These are phyloP conservation scores for Saprolegnia diclina DNA, from an alignment of 352 stramenopile genomes.

Conservation along the genomic window DNA sequence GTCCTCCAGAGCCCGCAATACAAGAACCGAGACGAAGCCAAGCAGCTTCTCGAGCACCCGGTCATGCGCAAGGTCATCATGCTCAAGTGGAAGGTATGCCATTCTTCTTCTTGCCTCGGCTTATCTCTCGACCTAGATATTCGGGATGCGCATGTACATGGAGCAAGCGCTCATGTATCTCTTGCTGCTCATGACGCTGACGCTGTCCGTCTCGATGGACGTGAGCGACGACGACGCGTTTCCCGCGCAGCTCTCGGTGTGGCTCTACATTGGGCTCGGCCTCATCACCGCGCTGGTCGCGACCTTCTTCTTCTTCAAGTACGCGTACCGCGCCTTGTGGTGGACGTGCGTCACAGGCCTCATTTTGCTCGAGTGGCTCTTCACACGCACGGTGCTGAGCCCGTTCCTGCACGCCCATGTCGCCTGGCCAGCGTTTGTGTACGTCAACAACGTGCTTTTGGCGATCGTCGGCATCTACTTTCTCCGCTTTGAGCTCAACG, in stretches of 20 bases:
- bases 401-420: neutral
- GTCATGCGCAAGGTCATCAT: slow-evolving; percentile 6
- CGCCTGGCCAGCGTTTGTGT: neutral
- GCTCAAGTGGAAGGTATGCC: slow-evolving; percentile 21
- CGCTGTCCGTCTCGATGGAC: slow-evolving; percentile 17
- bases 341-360: neutral
- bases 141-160: slow-evolving; percentile 18
- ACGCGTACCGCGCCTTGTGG: neutral
- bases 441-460: slow-evolving; percentile 1
- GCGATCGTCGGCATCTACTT: slow-evolving; percentile 6
- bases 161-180: slow-evolving; percentile 22
- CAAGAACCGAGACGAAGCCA: neutral
- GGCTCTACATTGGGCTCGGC: neutral
- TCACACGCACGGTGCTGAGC: neutral
- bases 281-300: neutral
- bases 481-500: slow-evolving; percentile 4
- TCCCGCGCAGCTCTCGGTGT: neutral
- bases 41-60: slow-evolving; percentile 20
- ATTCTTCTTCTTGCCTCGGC: neutral
- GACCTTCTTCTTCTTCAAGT: neutral
- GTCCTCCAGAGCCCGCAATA: neutral
- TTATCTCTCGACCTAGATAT: slow-evolving; percentile 13
- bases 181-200: slow-evolving; percentile 19
- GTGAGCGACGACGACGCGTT: neutral
- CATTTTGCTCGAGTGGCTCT: neutral